Evolutionary conservation across 1,284 basidiomycete species (phyloP), one percentile per base, ranked within the genome.

Genomic region (Singerocomus inundabilis): DNA sequence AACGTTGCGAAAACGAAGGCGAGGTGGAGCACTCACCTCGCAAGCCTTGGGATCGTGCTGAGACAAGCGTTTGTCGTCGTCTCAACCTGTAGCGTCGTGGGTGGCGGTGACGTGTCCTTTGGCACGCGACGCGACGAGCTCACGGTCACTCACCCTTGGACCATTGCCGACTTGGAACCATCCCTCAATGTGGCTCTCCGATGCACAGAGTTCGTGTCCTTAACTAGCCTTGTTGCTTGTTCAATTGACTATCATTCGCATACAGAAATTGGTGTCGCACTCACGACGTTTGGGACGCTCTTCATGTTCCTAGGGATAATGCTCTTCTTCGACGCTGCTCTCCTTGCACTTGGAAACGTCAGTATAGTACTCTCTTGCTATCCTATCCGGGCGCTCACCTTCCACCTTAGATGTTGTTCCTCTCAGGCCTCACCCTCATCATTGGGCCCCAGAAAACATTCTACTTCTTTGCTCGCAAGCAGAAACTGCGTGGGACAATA

Each of bases 221-320:
- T 46, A 25, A 10, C 31, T 44, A 15, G 26, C 31, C 26, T 25
- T n/a, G n/a, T n/a, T n/a, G 24, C n/a, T 13, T 30, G 32, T 31
- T 32, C 16, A 18, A 38, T 25, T 46, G 24, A 49, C 49, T 30
- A 9, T 42, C 32, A 37, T 40, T 9, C 29, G 13, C 47, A 30
- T 42, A 32, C 62, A 97, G 93, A 96, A 76, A 95, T 96, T 60
- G 93, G 93, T 57, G 95, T 98, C 46, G 96, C 93, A 45, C 82
- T 99, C 59, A 98, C 96, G 44, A 93, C 96, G n/a, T 97, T 98
- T 61, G 97, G 97, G 53, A 85, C 82, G 36, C 78, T 98, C 57
- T 99, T 99, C 80, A 94, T 98, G 85, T 78, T 98, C 62, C 79
- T 99, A 38, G 97, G 97, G 39, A 84, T 98, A 46, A 80, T 99